Conservation (phyloP, 352 stramenopile species). For the Hyphochytrium catenoides region DNA sequence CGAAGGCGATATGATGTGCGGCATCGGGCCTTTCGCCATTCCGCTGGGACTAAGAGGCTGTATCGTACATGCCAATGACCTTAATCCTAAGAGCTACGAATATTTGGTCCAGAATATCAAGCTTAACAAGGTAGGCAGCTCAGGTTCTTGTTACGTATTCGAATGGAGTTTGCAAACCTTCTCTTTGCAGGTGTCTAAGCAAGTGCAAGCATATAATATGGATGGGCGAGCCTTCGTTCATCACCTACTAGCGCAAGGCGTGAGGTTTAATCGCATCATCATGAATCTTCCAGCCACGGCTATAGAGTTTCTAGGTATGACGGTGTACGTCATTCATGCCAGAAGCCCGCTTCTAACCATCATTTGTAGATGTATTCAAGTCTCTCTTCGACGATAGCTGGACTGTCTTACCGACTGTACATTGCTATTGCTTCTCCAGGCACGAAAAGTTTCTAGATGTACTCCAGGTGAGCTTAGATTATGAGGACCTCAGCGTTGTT, state of each 20-base stretch:
- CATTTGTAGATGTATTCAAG: too few species aligned
- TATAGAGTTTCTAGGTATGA: constrained; percentile 84
- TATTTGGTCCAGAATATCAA: constrained; percentile 71
- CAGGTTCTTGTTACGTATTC: not conserved
- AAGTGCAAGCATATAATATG: constrained; percentile 63
- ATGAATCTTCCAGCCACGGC: constrained; percentile 89
- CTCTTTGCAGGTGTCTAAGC: constrained; percentile 7
- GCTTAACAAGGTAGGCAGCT: constrained; percentile 65
- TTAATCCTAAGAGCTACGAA: constrained; percentile 70
- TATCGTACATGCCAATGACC: constrained; percentile 71
- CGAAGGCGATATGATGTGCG: constrained; percentile 83
- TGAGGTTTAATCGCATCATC: constrained; percentile 66
- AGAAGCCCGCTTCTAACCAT: too few species aligned
- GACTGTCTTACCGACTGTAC: constrained; percentile 49
- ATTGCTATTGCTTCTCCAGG: constrained; percentile 87
- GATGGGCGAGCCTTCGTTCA: constrained; percentile 76
- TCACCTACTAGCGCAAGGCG: constrained; percentile 29
- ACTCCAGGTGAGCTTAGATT: constrained; percentile 16
- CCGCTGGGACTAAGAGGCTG: constrained; percentile 61
- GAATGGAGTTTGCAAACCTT: not conserved
- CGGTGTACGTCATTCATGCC: too few species aligned
- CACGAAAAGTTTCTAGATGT: constrained; percentile 10
- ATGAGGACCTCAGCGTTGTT: too few species aligned
- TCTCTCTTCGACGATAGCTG: too few species aligned
- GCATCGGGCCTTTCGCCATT: constrained; percentile 84